Percentiles rank a stretch among this genome's conserved stretches.
Evolutionary conservation across 352 stramenopile genomes (phyloP).

Genomic region (Globisporangium cederbergense): DNA sequence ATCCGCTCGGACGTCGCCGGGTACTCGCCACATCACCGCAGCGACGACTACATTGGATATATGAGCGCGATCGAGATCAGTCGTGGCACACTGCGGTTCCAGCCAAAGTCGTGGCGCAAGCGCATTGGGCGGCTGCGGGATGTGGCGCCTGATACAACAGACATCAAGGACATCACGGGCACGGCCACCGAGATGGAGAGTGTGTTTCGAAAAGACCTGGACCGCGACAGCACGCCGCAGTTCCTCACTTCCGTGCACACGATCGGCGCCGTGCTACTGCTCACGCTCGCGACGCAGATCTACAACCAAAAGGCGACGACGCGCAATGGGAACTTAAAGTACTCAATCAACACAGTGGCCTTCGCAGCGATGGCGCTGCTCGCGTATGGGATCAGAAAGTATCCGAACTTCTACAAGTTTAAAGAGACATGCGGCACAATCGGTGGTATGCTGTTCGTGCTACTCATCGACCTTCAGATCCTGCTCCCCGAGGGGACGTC

Average conservation of each 20-base stretch:
- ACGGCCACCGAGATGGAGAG: constrained; percentile 53
- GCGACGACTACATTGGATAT: constrained; percentile 55
- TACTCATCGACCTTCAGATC: constrained; percentile 39
- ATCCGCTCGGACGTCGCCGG: constrained; percentile 38
- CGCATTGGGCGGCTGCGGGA: constrained; percentile 2
- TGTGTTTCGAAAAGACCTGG: constrained; percentile 46
- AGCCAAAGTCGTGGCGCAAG: constrained; percentile 26
- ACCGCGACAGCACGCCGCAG: constrained; percentile 44
- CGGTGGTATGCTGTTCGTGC: constrained; percentile 31
- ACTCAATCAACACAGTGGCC: constrained; percentile 32
- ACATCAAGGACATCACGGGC: constrained; percentile 37
- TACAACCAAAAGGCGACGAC: constrained; percentile 29
- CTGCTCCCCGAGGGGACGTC: constrained; percentile 19
- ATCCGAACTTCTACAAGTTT: constrained; percentile 27
- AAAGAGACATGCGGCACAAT: constrained; percentile 33
- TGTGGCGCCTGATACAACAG: background rate
- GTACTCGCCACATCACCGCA: constrained; percentile 42
- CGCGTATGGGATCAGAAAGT: constrained; percentile 29
- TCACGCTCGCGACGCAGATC: constrained; percentile 40
- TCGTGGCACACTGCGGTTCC: constrained; percentile 43
- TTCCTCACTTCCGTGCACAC: constrained; percentile 43
- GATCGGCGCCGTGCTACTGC: constrained; percentile 26
- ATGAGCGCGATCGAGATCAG: constrained; percentile 66
- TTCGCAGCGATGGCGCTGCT: constrained; percentile 24
- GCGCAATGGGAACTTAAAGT: constrained; percentile 26